These are phyloP conservation scores for Chaetomium tenue DNA, from an alignment of 495 filamentous ascomycete species.

Conservation along the genomic window DNA sequence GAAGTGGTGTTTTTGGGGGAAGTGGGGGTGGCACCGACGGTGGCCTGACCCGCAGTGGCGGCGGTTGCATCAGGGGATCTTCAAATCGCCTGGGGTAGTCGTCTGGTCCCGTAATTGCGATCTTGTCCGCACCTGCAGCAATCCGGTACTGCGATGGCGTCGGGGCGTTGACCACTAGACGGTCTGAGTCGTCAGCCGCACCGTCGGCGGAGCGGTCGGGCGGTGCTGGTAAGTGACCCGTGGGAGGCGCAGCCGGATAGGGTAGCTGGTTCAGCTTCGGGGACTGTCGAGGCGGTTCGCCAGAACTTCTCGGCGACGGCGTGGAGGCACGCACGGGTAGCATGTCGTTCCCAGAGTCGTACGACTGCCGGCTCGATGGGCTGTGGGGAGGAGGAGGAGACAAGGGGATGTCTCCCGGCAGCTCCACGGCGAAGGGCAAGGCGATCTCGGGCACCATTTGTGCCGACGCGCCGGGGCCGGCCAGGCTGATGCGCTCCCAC, in stretches of 20 bases:
- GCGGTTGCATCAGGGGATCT: conserved; percentile 45
- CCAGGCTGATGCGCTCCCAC: conserved; percentile 36
- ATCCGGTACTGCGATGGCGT: conserved; percentile 53
- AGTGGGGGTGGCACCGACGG: conserved; percentile 66
- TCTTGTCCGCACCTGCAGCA: conserved; percentile 57
- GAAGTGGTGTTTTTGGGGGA: conserved; percentile 81
- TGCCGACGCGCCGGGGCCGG: conserved; percentile 35
- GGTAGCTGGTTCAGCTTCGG: conserved; percentile 34
- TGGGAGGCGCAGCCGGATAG: conserved; percentile 38
- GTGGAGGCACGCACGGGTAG: conserved; percentile 38
- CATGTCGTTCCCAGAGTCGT: conserved; percentile 47
- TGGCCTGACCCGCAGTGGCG: conserved; percentile 40
- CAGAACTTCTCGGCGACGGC: conserved; percentile 46
- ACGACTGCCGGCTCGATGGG: conserved; percentile 45
- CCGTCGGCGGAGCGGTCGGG: conserved; percentile 26
- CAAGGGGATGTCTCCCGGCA: conserved; percentile 47
- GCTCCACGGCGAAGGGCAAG: conserved; percentile 46
- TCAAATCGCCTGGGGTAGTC: conserved; percentile 54
- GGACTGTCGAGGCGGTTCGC: conserved; percentile 41
- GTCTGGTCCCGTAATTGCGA: conserved; percentile 56
- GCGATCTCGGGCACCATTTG: conserved; percentile 38
- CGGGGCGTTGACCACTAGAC: conserved; percentile 50
- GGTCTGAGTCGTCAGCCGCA: conserved; percentile 41
- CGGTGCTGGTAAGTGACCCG: conserved; percentile 36
- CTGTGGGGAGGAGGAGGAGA: conserved; percentile 35